These are phyloP conservation scores for Pseudocercospora fuligena DNA, from an alignment of 2,329 filamentous ascomycete genomes.

Conservation along the genomic window DNA sequence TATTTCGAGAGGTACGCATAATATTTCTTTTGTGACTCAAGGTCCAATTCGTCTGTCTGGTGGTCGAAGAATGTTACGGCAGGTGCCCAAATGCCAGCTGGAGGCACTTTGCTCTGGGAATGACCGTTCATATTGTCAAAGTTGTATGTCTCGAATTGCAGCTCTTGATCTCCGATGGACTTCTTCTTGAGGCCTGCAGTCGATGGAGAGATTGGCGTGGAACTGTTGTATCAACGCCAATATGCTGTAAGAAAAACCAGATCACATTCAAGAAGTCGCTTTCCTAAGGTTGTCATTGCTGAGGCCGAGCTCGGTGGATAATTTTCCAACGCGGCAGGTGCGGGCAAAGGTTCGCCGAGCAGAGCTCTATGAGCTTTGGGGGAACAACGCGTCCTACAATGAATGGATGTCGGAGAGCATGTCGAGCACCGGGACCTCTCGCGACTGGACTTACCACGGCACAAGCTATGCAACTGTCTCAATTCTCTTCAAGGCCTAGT, in stretches of 20 bases:
- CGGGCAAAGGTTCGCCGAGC: conserved; percentile 11
- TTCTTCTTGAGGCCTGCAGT: neutral
- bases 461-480: neutral
- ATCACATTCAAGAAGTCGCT: neutral
- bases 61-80: conserved; percentile 54
- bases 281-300: neutral
- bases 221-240: neutral
- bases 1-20: conserved; percentile 51
- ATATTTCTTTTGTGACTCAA: conserved; percentile 49
- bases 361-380: neutral
- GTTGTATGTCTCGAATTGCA: neutral
- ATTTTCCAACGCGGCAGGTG: neutral
- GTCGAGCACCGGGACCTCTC: neutral
- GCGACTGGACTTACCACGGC: neutral
- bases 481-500: neutral
- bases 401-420: neutral
- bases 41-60: conserved; percentile 47
- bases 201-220: neutral
- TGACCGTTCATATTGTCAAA: conserved; percentile 26
- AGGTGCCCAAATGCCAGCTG: conserved; percentile 44
- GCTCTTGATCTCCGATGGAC: neutral
- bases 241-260: neutral
- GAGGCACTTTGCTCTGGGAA: conserved; percentile 56
- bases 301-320: conserved; percentile 9
- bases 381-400: neutral